phyloP scores from a whole-genome alignment of 2,329 filamentous ascomycete genomes.

The Fusarium humuli region DNA sequence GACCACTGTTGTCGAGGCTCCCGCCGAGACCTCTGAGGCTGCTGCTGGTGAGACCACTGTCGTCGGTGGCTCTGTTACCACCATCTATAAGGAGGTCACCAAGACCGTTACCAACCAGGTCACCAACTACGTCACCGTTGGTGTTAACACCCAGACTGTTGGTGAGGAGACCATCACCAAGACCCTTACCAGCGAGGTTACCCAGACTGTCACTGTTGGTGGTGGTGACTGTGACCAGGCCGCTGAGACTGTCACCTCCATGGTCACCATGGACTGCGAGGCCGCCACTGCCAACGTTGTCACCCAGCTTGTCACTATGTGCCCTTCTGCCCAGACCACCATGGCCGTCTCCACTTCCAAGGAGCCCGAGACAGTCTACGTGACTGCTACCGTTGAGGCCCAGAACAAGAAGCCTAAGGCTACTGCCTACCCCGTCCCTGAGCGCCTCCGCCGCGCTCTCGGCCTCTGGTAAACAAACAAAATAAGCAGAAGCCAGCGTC shows the following conservation, averaged over 20 bases:
- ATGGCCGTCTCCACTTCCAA: conserved; percentile 38
- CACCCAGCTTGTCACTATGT: conserved; percentile 25
- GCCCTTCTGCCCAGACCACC: conserved; percentile 32
- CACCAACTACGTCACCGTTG: neutral
- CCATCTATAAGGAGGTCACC: conserved; percentile 23
- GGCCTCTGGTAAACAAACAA: conserved; percentile 28
- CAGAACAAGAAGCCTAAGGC: conserved; percentile 16
- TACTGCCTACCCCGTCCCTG: conserved; percentile 18
- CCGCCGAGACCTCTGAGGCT: conserved; percentile 5
- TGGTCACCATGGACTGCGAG: neutral
- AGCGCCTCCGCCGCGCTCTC: conserved; percentile 40
- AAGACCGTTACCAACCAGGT: conserved; percentile 25
- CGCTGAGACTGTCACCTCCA: conserved; percentile 19
- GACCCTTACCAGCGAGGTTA: conserved; percentile 35
- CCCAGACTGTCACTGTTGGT: conserved; percentile 26
- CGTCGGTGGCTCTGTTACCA: conserved; percentile 16
- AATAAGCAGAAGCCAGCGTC: neutral
- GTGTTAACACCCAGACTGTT: neutral
- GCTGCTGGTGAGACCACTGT: neutral
- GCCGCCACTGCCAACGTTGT: neutral
- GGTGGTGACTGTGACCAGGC: conserved; percentile 14
- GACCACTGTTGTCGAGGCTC: conserved; percentile 11
- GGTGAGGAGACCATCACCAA: conserved; percentile 36
- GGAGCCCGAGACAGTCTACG: conserved; percentile 44
- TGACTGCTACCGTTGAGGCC: conserved; percentile 39